phyloP scores from a whole-genome alignment of 768 basidiomycete species.

The Gymnopilus dilepis region DNA sequence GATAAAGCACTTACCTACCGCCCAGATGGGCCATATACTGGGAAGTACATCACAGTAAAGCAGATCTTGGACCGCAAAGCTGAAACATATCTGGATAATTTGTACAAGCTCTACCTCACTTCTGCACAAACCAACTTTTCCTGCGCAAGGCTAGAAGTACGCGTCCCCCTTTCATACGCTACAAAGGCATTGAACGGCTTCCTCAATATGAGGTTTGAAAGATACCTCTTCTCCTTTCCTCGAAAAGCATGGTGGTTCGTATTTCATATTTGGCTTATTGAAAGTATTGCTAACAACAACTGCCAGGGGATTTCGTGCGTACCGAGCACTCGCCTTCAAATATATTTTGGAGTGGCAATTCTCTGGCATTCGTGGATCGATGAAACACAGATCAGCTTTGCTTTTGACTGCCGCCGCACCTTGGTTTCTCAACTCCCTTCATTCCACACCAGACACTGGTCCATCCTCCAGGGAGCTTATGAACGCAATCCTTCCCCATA shows the following conservation, averaged over 20 bases:
- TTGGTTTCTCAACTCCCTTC: too few relatives aligned
- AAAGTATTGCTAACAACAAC: neutral
- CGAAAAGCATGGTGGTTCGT: constrained; percentile 8
- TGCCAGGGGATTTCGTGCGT: constrained; percentile 22
- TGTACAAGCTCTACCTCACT: constrained; percentile 26
- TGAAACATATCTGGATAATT: neutral
- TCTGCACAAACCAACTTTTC: constrained; percentile 20
- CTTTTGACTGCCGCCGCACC: too few relatives aligned
- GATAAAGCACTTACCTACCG: constrained; percentile 36
- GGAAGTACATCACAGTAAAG: constrained; percentile 23
- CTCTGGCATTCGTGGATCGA: too few relatives aligned
- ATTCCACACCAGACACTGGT: too few relatives aligned
- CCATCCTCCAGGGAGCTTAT: too few relatives aligned
- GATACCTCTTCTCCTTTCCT: constrained; percentile 19
- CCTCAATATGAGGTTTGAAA: neutral
- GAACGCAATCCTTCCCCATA: too few relatives aligned
- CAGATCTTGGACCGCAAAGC: constrained; percentile 22
- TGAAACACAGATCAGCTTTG: too few relatives aligned
- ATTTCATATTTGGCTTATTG: neutral
- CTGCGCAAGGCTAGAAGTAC: constrained; percentile 32
- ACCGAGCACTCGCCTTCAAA: constrained; percentile 20
- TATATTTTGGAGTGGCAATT: constrained; percentile 18
- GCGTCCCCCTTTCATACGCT: constrained; percentile 27
- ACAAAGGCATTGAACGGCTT: constrained; percentile 11
- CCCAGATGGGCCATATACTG: constrained; percentile 18